phyloP scores from a whole-genome alignment of 2,329 filamentous ascomycete genomes.

The Colletotrichum nymphaeae region DNA sequence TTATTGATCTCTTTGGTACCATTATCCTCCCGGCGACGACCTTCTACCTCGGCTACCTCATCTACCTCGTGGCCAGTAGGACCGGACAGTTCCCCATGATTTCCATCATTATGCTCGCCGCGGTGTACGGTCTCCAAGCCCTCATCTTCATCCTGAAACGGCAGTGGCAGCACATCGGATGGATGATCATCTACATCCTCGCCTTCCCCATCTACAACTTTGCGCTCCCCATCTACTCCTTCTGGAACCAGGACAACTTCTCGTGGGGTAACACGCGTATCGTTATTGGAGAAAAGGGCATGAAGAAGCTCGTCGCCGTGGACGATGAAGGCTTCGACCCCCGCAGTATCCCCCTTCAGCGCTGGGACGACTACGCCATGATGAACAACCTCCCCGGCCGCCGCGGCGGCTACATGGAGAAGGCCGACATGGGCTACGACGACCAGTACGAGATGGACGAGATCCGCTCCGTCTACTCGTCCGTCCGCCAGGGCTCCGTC shows the following conservation, averaged over 20 bases:
- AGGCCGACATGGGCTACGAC: slow-evolving; percentile 72
- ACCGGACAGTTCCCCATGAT: slow-evolving; percentile 84
- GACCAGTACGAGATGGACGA: slow-evolving; percentile 97
- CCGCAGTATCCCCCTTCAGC: slow-evolving; percentile 90
- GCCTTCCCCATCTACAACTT: slow-evolving; percentile 96
- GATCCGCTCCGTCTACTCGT: slow-evolving; percentile 96
- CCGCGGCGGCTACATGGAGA: slow-evolving; percentile 78
- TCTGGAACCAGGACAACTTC: slow-evolving; percentile 99
- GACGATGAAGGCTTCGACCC: slow-evolving; percentile 91
- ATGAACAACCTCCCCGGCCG: slow-evolving; percentile 91
- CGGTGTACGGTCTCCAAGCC: slow-evolving; percentile 94
- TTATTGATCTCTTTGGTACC: slow-evolving; percentile 93
- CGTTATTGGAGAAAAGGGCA: slow-evolving; percentile 93
- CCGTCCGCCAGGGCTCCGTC: slow-evolving; percentile 87
- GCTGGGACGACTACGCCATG: slow-evolving; percentile 96
- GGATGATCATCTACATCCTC: slow-evolving; percentile 99
- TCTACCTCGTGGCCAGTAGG: slow-evolving; percentile 79
- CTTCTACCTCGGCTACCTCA: slow-evolving; percentile 86
- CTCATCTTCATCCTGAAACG: slow-evolving; percentile 96
- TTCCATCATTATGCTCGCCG: slow-evolving; percentile 89
- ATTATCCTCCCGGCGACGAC: slow-evolving; percentile 91
- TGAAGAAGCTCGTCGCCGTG: slow-evolving; percentile 88
- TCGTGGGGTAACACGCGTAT: slow-evolving; percentile 98
- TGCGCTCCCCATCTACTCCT: slow-evolving; percentile 92
- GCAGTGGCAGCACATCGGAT: slow-evolving; percentile 98